Evolutionary conservation across 2,329 filamentous ascomycete genomes (phyloP), one percentile per base, ranked within the genome.

Genomic region (Clonostachys rhizophaga): DNA sequence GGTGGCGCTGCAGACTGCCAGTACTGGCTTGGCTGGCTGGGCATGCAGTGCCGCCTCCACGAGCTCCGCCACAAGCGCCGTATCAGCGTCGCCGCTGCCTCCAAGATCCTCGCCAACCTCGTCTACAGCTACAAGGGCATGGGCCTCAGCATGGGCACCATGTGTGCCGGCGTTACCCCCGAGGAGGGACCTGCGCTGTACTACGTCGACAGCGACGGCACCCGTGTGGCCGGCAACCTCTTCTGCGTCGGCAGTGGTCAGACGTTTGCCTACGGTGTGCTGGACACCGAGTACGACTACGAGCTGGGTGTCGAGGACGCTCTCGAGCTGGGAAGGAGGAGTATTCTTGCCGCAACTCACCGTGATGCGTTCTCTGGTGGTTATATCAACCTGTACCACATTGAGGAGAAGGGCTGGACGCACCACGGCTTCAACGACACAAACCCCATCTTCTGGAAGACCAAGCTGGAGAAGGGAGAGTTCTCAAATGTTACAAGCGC

Each of bases 401-500:
- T 99, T 66, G 96, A 96, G 84, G 92, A 99, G 76, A 87, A 91
- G 54, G 94, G 94, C 59, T 99, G 94, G 94, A 91, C 95, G 62
- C 96, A 95, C 81, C 92, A 97, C 65, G 94, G 94, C 52, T 99
- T 99, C 80, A 91, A 78, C 64, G 94, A 99, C 70, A 97, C 92
- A 58, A 96, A 97, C 77, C 92, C 92, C 41, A 95, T 97, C 65
- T 99, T 99, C 86, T 99, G 94, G 94, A 87, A 95, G 79, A 96
- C 91, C 44, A 99, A 99, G 84, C 73, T 99, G 63, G 87, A 96
- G 69, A 95, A 95, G 83, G 91, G 91, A 69, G 94, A 99, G 76
- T 99, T 99, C 70, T 92, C 87, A 54, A 96, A 96, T 67, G 91
- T 96, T 46, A 95, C 89, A 49, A 89, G 87, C 59, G 74, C 84